Base-by-base conservation (phyloP, 352 stramenopile species). In the Hyaloperonospora arabidopsidis region DNA sequence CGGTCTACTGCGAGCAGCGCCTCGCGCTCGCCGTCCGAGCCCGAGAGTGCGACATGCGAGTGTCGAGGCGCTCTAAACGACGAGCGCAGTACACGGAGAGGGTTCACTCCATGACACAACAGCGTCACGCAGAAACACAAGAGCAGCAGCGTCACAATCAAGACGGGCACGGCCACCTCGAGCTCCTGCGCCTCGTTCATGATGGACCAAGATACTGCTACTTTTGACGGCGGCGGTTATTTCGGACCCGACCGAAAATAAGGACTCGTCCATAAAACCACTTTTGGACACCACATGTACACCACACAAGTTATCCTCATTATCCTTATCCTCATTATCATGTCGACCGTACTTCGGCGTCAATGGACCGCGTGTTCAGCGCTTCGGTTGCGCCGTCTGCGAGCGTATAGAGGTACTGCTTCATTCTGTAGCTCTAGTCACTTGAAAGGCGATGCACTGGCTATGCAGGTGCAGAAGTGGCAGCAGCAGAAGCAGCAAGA, bases 381-480 rank as follows among this genome's bases (percentile, higher is more conserved):
- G 14, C 38, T 36, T 39, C n/a, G 17, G 2, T 19, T 21, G 38
- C 29, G 49, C 13, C 47, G n/a, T 21, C 12, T 25, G 0, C 45
- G 17, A 1, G 43, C 47, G 17, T 65, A 45, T 41, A 23, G n/a
- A 32, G 19, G 43, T 6, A 40, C 7, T n/a, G 45, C 48, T 1
- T 21, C 12, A 14, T 66, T 68, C 36, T 65, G 51, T 2, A 66
- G 23, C 13, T 45, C 19, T 12, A 32, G 5, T 0, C 28, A 47
- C 1, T 38, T 19, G 2, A 59, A 60, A 15, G 25, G 36, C 14
- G 52, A 51, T 14, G 55, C 55, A 21, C 40, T 70, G n/a, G 59
- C 61, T 14, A 54, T 62, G 38, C 79, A 86, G 59, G 67, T 73
- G 25, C 64, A 74, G 52, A 87, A 87, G 52, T 87, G 74, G 76